Percentiles rank a stretch among this genome's conserved stretches.
Conservation (phyloP, 2,329 filamentous ascomycete genomes). For the Claviceps paspali region DNA sequence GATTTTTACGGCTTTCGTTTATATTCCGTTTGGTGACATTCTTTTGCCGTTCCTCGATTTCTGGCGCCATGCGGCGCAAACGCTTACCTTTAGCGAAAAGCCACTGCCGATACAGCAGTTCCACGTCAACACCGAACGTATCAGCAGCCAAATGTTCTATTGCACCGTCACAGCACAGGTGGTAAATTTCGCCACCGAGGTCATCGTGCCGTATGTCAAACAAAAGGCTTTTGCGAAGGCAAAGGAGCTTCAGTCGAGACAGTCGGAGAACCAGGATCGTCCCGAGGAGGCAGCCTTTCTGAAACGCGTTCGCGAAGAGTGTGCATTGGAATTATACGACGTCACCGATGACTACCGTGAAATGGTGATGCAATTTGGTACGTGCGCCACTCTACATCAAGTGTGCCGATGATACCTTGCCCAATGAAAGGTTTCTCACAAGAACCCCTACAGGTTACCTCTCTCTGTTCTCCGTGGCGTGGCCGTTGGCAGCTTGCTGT, state of each 20-base stretch:
- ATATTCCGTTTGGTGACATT: slow-evolving; percentile 75
- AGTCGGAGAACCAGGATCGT: slow-evolving; percentile 44
- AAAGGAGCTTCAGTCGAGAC: slow-evolving; percentile 54
- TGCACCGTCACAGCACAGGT: slow-evolving; percentile 90
- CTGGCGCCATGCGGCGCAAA: slow-evolving; percentile 58
- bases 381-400: slow-evolving; percentile 9
- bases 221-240: slow-evolving; percentile 64
- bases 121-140: slow-evolving; percentile 64
- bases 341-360: slow-evolving; percentile 84
- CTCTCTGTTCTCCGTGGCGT: slow-evolving; percentile 80
- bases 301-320: slow-evolving; percentile 65
- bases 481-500: slow-evolving; percentile 80
- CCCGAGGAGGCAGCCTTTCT: slow-evolving; percentile 72
- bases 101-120: slow-evolving; percentile 53
- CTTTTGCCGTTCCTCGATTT: slow-evolving; percentile 78
- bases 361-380: slow-evolving; percentile 72
- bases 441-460: slow-evolving; percentile 51
- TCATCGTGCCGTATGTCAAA: slow-evolving; percentile 73
- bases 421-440: too few species aligned
- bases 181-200: slow-evolving; percentile 72
- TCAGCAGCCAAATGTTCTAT: slow-evolving; percentile 87
- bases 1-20: slow-evolving; percentile 87
- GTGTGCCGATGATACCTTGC: too few species aligned
- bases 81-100: slow-evolving; percentile 61
- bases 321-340: slow-evolving; percentile 70